Evolutionary conservation across 2,329 filamentous ascomycete genomes (phyloP).

Genomic region (Fusarium tupiense): DNA sequence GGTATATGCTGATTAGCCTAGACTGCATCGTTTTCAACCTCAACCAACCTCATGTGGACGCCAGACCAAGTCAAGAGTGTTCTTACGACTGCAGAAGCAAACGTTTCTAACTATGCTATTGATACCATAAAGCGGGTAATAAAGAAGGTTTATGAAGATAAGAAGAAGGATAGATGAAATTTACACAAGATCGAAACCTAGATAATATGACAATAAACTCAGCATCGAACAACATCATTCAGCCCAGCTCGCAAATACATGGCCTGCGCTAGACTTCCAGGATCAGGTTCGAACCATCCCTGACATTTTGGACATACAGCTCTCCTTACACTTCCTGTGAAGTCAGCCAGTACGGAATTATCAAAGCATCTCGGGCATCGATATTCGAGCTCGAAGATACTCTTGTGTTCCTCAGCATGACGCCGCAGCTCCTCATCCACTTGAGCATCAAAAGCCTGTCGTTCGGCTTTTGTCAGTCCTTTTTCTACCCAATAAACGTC

Average conservation of each 20-base stretch:
- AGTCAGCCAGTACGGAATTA: fast-evolving
- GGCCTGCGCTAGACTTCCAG: background rate
- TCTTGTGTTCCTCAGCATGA: background rate
- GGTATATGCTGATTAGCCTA: background rate
- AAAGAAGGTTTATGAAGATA: conserved; percentile 19
- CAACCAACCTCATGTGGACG: conserved; percentile 39
- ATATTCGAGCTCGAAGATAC: background rate
- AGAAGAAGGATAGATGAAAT: too few species aligned
- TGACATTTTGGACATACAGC: background rate
- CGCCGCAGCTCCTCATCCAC: background rate
- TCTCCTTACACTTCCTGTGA: background rate
- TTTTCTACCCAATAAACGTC: background rate
- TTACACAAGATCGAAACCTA: too few species aligned
- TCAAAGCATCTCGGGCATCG: background rate
- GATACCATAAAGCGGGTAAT: conserved; percentile 24
- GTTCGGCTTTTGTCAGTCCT: background rate
- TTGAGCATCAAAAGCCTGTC: fast-evolving
- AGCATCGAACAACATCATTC: too few species aligned
- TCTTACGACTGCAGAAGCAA: conserved; percentile 10
- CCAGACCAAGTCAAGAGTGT: conserved; percentile 29
- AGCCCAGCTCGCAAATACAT: background rate
- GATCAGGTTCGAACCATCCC: background rate
- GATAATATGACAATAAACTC: too few species aligned
- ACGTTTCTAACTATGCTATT: conserved; percentile 22
- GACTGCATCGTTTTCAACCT: conserved; percentile 34